phyloP scores from a whole-genome alignment of 2,329 filamentous ascomycete genomes.

The Penicillium psychrosexuale region DNA sequence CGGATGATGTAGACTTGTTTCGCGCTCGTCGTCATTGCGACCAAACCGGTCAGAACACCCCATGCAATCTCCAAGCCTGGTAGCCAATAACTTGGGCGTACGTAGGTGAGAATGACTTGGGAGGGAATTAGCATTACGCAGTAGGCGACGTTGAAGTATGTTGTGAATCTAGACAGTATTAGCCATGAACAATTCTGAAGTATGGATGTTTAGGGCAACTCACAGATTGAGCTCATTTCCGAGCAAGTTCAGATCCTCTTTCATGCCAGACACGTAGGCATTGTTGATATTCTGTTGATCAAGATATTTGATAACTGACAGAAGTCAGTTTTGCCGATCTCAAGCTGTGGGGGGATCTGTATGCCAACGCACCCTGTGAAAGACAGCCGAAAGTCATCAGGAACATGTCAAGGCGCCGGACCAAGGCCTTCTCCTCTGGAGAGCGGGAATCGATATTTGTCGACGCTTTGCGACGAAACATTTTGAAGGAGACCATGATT shows the following conservation, averaged over 20 bases:
- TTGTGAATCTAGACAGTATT: slow-evolving; percentile 32
- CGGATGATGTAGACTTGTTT: slow-evolving; percentile 31
- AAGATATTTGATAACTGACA: slow-evolving; percentile 25
- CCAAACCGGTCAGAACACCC: slow-evolving; percentile 30
- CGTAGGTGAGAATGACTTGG: slow-evolving; percentile 41
- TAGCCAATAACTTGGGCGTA: slow-evolving; percentile 31
- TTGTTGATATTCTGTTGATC: slow-evolving; percentile 28
- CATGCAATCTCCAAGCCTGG: slow-evolving; percentile 29
- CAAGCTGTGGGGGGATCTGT: background rate
- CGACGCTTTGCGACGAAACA: slow-evolving; percentile 11
- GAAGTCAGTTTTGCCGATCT: background rate
- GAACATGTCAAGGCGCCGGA: slow-evolving; percentile 39
- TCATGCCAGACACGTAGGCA: slow-evolving; percentile 30
- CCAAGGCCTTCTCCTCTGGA: slow-evolving; percentile 36
- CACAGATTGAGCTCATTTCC: slow-evolving; percentile 26
- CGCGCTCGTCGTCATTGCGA: slow-evolving; percentile 29
- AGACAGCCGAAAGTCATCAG: slow-evolving; percentile 42
- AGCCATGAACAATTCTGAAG: background rate
- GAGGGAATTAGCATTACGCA: slow-evolving; percentile 42
- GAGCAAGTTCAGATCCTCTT: slow-evolving; percentile 23
- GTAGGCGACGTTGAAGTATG: slow-evolving; percentile 42
- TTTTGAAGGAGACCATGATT: slow-evolving; percentile 14
- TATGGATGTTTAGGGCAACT: background rate
- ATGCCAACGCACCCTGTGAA: slow-evolving; percentile 33
- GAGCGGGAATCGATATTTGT: slow-evolving; percentile 13